Evolutionary conservation across 257 asterid species (phyloP), one percentile per base, ranked within the genome.

Genomic region (Penstemon davidsonii): DNA sequence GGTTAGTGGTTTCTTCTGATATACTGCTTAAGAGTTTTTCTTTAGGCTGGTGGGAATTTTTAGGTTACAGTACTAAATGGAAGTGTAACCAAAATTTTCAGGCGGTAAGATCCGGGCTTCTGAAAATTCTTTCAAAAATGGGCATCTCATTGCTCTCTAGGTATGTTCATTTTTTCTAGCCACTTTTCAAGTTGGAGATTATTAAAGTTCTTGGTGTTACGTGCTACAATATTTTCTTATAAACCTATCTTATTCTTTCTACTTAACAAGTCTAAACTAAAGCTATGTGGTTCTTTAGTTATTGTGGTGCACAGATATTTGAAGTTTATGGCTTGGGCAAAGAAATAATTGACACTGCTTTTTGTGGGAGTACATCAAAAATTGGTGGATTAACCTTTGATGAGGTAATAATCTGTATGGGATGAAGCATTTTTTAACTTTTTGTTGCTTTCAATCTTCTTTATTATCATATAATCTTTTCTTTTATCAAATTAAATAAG

Each of bases 81-180:
- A 72, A 62, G 25, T 46, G 37, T 62, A 65, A 51, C n/a, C 68
- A 12, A 62, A 63, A 73, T 60, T 75, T 81, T 66, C 91, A 94
- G 99, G 96, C 99, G 7, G 84, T 93, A 62, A 83, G 65, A 77
- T 79, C 97, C 55, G 99, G 99, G 37, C 96, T 93, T 70, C 70
- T 88, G 73, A 93, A 93, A 76, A 90, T 93, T 76, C 99, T 93
- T 55, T 93, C 99, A 58, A 93, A 93, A 81, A 93, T 93, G 99
- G 99, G 99, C 52, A 93, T 93, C 86, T 93, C 97, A 63, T 78
- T 93, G 87, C 99, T 93, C 72, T 87, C 99, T 61, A 93, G 99
- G 99, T 90, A 79, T 53, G 64, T 58, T 59, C 60, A 55, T 75
- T 38, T 25, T 25, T 71, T 51, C 47, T 62, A 33, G 58, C 62